These are phyloP conservation scores for Suillus clintonianus DNA, from an alignment of 768 basidiomycete species.

Conservation along the genomic window DNA sequence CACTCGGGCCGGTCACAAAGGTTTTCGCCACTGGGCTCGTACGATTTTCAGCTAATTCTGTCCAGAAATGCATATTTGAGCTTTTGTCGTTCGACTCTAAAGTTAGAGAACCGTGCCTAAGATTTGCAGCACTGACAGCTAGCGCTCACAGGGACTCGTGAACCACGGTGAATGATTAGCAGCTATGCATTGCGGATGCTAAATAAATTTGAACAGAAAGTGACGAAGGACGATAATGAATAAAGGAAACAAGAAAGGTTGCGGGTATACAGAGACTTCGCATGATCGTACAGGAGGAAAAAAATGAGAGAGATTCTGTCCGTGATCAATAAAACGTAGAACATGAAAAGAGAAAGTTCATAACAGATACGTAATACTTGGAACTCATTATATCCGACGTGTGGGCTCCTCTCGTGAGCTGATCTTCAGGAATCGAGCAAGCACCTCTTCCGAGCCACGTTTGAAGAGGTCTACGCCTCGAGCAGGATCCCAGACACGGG, in stretches of 20 bases:
- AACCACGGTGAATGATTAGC: neutral
- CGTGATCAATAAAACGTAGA: neutral
- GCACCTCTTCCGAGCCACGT: slow-evolving; percentile 83
- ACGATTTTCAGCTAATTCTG: too few relatives aligned
- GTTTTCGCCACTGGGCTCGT: too few relatives aligned
- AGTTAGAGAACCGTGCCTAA: neutral
- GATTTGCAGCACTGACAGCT: too few relatives aligned
- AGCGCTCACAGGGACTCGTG: neutral
- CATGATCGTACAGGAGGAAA: neutral
- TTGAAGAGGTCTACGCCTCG: slow-evolving; percentile 87
- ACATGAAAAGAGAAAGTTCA: neutral
- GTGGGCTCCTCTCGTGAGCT: slow-evolving; percentile 67
- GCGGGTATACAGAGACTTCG: neutral
- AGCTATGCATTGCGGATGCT: too few relatives aligned
- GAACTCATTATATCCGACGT: neutral
- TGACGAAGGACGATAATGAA: neutral
- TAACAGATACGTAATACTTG: neutral
- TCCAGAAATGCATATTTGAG: neutral
- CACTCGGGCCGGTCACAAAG: slow-evolving; percentile 21
- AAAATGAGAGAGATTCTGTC: neutral
- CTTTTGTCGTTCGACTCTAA: neutral
- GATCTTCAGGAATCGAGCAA: slow-evolving; percentile 81
- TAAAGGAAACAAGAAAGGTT: neutral
- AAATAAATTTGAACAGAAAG: too few relatives aligned
- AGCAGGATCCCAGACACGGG: slow-evolving; percentile 83